Base-by-base conservation (phyloP, 371 early-diverging fungal species). In the Mortierella sp. region DNA sequence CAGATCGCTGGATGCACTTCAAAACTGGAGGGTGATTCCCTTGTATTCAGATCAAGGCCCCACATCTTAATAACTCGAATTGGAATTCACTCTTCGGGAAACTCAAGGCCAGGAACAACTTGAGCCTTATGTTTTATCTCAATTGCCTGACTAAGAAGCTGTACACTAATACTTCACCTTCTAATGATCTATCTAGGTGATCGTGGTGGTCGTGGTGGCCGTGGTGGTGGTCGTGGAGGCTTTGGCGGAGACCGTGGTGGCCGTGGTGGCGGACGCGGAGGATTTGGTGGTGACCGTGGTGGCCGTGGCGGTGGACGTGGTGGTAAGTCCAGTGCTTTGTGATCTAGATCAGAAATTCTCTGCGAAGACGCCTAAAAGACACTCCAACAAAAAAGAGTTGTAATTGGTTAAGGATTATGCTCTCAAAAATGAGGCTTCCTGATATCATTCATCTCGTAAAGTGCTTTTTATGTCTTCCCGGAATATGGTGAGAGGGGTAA, bases 231-330 rank as follows among this genome's bases (percentile, higher is more conserved):
- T 57, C 68, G 72, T 23, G 57, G 64, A 51, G 58, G 72, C 17
- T 64, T 66, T 32, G 57, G 42, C 22, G 37, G 37, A 37, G 58
- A 68, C 17, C 64, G 66, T 32, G 57, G 42, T 22, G 37, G 37
- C 4, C 65, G 75, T 64, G 81, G 70, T 31, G 75, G 76, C 42
- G 79, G 68, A 68, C 77, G 81, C 63, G 84, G 82, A 43, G 82
- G 84, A 22, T 62, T 65, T 32, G 76, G 85, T 35, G 85, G 83
- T 65, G 87, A 82, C 59, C 83, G 88, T 66, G 73, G 85, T 28
- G 85, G 85, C 45, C 83, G 84, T 47, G 74, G 83, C 63, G 85
- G 85, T 66, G 86, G 88, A 22, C 83, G 82, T 64, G 10, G 13
- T 9, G 86, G 88, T 72, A 64, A 64, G 60, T 68, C 10, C 66